Conservation (phyloP, 164 flowering plant species). For the Vitis amurensis region DNA sequence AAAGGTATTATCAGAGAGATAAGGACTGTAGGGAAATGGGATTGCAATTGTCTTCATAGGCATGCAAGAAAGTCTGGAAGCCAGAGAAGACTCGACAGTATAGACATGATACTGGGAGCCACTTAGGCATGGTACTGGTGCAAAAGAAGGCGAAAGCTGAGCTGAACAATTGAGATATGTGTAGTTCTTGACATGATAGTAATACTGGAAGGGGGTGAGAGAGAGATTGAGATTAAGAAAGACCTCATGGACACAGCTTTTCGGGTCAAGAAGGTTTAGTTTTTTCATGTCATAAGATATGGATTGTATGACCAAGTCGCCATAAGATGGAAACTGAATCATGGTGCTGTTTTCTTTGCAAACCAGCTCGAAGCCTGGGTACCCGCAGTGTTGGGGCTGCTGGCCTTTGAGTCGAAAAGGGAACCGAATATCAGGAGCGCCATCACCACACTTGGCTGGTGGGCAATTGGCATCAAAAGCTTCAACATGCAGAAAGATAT, state of each 20-base stretch:
- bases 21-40: conserved; percentile 46
- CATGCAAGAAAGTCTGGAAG: conserved; percentile 30
- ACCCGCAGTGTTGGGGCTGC: conserved; percentile 9
- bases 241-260: conserved; percentile 40
- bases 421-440: conserved; percentile 13
- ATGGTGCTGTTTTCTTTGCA: conserved; percentile 34
- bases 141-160: conserved; percentile 18
- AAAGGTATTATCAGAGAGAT: conserved; percentile 37
- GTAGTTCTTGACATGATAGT: conserved; percentile 33
- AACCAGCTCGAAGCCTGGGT: conserved; percentile 29
- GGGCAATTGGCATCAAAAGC: conserved; percentile 7
- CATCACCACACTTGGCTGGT: conserved; percentile 11
- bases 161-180: conserved; percentile 46
- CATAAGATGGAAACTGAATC: conserved; percentile 34
- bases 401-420: conserved; percentile 23
- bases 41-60: conserved; percentile 33
- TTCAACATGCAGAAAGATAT: not conserved
- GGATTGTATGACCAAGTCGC: conserved; percentile 36
- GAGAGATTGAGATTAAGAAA: conserved; percentile 50
- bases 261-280: conserved; percentile 37
- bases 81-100: conserved; percentile 21
- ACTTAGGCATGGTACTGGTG: conserved; percentile 43
- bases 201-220: conserved; percentile 32
- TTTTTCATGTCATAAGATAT: conserved; percentile 30
- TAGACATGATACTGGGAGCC: conserved; percentile 34